Evolutionary conservation across 495 filamentous ascomycete species (phyloP), one percentile per base, ranked within the genome.

Genomic region (Talaromyces liani): DNA sequence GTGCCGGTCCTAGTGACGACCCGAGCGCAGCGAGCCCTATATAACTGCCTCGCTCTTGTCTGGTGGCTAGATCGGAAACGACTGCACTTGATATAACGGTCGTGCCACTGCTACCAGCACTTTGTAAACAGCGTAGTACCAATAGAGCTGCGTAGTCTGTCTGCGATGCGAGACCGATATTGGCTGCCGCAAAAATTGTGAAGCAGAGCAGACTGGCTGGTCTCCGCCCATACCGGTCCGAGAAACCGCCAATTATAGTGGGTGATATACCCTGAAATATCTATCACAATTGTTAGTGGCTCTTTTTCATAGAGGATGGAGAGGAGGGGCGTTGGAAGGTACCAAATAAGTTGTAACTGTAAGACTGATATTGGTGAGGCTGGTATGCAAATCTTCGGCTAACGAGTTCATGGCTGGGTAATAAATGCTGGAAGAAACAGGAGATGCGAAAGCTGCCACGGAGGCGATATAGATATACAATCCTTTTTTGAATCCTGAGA

Each of bases 371-470:
- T 87, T 73, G 2, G 74, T 77, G 47, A 80, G 73, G 0, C 86
- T 83, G 0, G 90, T 86, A 51, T 81, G 66, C 8, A 91, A 76
- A 58, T 89, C 82, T 3, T 64, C 60, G 0, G 87, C 75, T 9
- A 91, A 67, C n/a, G 83, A 70, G 60, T 83, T 84, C 45, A 93
- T 73, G 3, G 87, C 88, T 1, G 89, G 89, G 60, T 90, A 90
- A 70, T 92, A 92, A 47, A 90, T 91, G 67, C 86, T 87, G 22
- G 87, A 85, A 0, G 87, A 88, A 27, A 91, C 79, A 1, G 89
- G 88, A 0, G 87, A 89, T 70, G 90, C 84, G 66, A 91, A 88
- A 41, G 84, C 82, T 10, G 84, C 84, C 59, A 80, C 79, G 25
- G 85, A 82, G 16, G 84, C 83, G 81, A 91, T 86, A 58, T 79